Base-by-base conservation (phyloP, 768 basidiomycete genomes). In the Boletus vermiculosoides region DNA sequence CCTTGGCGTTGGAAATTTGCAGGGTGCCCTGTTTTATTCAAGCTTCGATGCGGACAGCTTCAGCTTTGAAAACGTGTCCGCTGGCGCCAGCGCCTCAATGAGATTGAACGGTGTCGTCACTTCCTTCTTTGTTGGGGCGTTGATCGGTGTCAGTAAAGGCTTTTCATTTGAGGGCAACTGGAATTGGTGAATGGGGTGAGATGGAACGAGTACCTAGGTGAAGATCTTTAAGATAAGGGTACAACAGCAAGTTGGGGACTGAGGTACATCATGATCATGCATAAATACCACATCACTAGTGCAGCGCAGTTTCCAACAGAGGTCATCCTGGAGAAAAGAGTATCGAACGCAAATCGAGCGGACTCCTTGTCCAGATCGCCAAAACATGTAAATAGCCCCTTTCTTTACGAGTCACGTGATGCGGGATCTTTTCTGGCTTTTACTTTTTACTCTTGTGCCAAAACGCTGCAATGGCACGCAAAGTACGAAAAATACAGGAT, bases 401-500 rank as follows among this genome's bases (percentile, higher is more conserved):
- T 12, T 48, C 20, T 25, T 36, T 1, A 8, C 1, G 50, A 7
- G 4, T 55, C 50, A 52, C 56, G 20, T 51, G 57, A 58, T 4
- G 3, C 6, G 11, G 0, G 18, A 39, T 11, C 16, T 25, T 33
- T 47, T 47, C 1, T 12, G 5, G 11, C 12, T 15, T n/a, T 13
- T 31, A 5, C 30, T 25, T 25, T n/a, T 13, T 10, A 0, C 23
- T 46, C 11, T 22, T 11, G n/a, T 22, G 18, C 23, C 13, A 1
- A 25, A 22, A 31, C 25, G 8, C 18, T 31, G 23, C 40, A 9
- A 69, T 71, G 68, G 57, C 59, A 22, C 60, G 56, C 36, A 70
- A 66, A 53, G 11, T 31, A 48, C 62, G 45, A 23, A 51, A 28
- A 13, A 47, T 16, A 33, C 59, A 56, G 34, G 68, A 61, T 15